Evolutionary conservation across 1,139 yeast genomes (phyloP), one percentile per base, ranked within the genome.

Genomic region (Geotrichum cucujoidarum): DNA sequence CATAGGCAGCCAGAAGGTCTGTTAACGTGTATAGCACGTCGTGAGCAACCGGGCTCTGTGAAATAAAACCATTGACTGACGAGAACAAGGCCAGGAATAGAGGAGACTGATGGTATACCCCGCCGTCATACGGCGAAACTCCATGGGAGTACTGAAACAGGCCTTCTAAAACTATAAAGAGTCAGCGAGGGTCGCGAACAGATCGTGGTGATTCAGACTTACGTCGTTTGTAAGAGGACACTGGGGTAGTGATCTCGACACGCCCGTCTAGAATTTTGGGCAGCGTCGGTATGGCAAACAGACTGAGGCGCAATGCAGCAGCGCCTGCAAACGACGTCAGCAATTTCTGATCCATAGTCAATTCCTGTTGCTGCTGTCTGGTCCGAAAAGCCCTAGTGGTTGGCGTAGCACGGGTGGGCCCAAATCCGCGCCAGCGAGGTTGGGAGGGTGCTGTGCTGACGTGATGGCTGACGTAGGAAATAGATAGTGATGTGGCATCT

Each of bases 31-130:
- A 78, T 0, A 73, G 62, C 11, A 74, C 51, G 21, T 68, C 57
- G 20, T 58, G 51, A 5, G 56, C 51, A 29, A 55, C 21, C 17
- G 18, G 45, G 43, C 20, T 60, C 57, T 37, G 65, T 55, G 49
- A 43, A 11, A 45, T 41, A 10, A 16, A 53, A 54, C 16, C 57
- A 43, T 51, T 63, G 39, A 80, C 53, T 2, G 71, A 52, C 27
- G 72, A 70, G 54, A 83, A 70, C 10, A 78, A 55, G 4, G 74
- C 69, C 47, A 87, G 74, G 36, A 86, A 60, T 30, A 90, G 62
- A 1, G 96, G 96, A 3, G 95, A 60, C 53, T 88, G 95, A 63
- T 89, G 94, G 42, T 84, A 87, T 27, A 87, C 81, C 1, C 95
- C 95, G 17, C 95, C 95, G 52, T 79, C 80, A 60, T 89, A 90